Evolutionary conservation across 768 basidiomycete genomes (phyloP).

Genomic region (Suillus decipiens): DNA sequence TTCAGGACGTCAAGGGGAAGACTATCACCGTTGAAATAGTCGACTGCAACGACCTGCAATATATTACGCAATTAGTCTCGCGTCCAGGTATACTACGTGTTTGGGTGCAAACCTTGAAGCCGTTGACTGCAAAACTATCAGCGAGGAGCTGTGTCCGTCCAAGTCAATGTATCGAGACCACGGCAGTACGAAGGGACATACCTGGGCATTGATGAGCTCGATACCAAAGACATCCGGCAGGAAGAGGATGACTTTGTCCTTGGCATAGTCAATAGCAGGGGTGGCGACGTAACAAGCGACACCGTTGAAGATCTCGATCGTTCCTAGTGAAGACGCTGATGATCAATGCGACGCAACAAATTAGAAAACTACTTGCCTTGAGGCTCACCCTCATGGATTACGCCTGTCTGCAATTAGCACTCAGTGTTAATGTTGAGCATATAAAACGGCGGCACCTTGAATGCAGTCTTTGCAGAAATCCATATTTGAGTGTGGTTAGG

Average conservation of each 20-base stretch:
- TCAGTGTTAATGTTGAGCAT: not conserved
- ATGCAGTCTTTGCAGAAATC: slow-evolving; percentile 59
- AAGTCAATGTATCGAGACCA: not conserved
- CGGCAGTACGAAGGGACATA: slow-evolving; percentile 20
- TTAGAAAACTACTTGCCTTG: slow-evolving; percentile 35
- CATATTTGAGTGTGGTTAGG: slow-evolving; percentile 33
- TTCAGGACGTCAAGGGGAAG: slow-evolving; percentile 25
- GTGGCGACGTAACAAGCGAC: slow-evolving; percentile 55
- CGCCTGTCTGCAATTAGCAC: slow-evolving; percentile 34
- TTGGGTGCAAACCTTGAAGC: slow-evolving; percentile 30
- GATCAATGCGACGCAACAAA: not conserved
- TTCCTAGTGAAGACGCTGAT: slow-evolving; percentile 36
- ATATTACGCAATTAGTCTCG: not conserved
- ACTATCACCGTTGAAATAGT: slow-evolving; percentile 40
- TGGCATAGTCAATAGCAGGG: slow-evolving; percentile 49
- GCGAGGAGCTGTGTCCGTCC: slow-evolving; percentile 27
- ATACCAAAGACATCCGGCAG: slow-evolving; percentile 56
- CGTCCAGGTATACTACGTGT: too few relatives aligned
- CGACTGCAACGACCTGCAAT: slow-evolving; percentile 34
- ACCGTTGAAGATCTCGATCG: slow-evolving; percentile 47
- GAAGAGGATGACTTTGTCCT: slow-evolving; percentile 58
- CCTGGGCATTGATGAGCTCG: slow-evolving; percentile 47
- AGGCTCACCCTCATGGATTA: slow-evolving; percentile 50
- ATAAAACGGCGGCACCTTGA: slow-evolving; percentile 41
- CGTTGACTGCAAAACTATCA: slow-evolving; percentile 41